Base-by-base conservation (phyloP, 2,329 filamentous ascomycete species). In the Epichloe amarillans region DNA sequence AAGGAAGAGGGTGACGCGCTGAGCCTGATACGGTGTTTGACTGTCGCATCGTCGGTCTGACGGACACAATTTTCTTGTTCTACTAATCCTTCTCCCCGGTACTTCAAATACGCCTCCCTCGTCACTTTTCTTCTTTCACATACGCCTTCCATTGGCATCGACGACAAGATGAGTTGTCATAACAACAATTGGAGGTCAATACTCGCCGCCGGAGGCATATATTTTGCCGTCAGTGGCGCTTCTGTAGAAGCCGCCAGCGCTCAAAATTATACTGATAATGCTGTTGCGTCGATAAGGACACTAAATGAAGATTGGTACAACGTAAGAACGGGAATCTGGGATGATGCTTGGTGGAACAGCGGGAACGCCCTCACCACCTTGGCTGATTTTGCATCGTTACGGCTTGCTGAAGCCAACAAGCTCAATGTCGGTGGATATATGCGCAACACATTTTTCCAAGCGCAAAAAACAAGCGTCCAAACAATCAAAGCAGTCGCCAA, bases 321-420 rank as follows among this genome's bases (percentile, higher is more conserved):
- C 59, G 52, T 64, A 3, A 59, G 61, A 5, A 79, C 72, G 1
- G 84, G 84, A 3, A 68, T 85, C 12, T 88, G 81, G 80, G 66
- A 78, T 50, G 74, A 75, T 0, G 73, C 75, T 7, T 88, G 84
- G 84, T 88, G 84, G 84, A 86, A 87, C 60, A 75, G 76, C 49
- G 84, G 77, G 43, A 88, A 86, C 60, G 73, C 74, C 52, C 67
- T 88, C 53, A 84, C 81, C 0, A 74, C 73, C 3, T 64, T 87
- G 17, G 76, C 73, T 48, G 79, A 86, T 60, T 76, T 74, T 60
- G 65, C 70, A 4, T 50, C 53, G 11, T 54, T 71, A 8, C 63
- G 66, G 41, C 56, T 61, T 1, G 53, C 57, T 7, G 60, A 63
- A 30, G 66, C 67, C 37, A 66, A 67, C 47, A 46, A 60, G 43